A percentile compares a stretch with the other conserved stretches of the same genome.
Evolutionary conservation across 2,329 filamentous ascomycete species (phyloP).

Genomic region (Ceratocystis eucalypticola): DNA sequence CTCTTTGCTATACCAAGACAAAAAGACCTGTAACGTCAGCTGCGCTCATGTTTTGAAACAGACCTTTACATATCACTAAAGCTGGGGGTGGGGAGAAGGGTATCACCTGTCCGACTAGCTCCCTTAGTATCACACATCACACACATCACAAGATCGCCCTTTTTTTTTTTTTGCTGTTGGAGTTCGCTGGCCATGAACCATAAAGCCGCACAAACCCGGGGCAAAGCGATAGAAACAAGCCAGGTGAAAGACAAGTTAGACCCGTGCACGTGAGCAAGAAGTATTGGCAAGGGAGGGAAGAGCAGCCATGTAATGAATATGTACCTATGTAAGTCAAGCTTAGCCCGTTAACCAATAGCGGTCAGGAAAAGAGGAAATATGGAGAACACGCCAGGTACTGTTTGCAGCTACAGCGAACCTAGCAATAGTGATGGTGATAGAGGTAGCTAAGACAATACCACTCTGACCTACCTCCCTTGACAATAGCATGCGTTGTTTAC

Average conservation of each 20-base stretch:
- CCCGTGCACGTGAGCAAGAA: neutral
- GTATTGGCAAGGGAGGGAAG: neutral
- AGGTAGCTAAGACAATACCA: neutral
- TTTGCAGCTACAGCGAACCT: neutral
- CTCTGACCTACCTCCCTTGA: neutral
- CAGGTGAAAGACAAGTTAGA: neutral
- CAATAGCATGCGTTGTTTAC: neutral
- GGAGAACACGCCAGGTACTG: neutral
- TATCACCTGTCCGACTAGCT: neutral
- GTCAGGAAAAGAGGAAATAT: neutral
- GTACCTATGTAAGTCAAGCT: neutral
- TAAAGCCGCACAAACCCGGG: constrained; percentile 4
- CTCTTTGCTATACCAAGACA: neutral
- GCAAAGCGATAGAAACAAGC: neutral
- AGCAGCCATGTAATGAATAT: neutral
- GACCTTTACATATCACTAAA: neutral
- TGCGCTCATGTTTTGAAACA: neutral
- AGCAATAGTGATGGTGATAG: no score
- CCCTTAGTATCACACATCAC: neutral
- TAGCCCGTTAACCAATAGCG: neutral
- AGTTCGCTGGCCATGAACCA: neutral
- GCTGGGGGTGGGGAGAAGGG: neutral
- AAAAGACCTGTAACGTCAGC: constrained; percentile 2
- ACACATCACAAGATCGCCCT: neutral
- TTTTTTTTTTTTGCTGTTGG: neutral